Percentiles rank a stretch among this genome's conserved stretches.
Evolutionary conservation across 2,329 filamentous ascomycete species (phyloP).

Genomic region (Diaporthe capsici): DNA sequence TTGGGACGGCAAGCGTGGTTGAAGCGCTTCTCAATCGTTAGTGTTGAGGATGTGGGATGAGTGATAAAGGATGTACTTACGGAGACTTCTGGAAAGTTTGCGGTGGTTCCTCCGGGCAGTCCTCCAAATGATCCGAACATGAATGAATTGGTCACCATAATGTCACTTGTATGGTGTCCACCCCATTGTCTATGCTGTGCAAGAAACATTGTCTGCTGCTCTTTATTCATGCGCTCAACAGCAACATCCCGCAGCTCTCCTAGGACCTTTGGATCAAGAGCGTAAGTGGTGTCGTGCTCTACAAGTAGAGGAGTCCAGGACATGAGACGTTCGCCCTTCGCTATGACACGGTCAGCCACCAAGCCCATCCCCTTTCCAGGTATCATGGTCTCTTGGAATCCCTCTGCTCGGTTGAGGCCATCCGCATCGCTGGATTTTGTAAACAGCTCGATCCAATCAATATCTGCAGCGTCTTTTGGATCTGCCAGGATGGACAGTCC

Average conservation of each 20-base stretch:
- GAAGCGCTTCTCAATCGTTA: slow-evolving; percentile 7
- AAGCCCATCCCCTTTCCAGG: slow-evolving; percentile 23
- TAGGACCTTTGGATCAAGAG: not conserved
- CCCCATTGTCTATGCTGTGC: slow-evolving; percentile 19
- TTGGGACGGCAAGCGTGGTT: slow-evolving; percentile 20
- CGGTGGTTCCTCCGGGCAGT: not conserved
- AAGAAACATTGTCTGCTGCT: slow-evolving; percentile 9
- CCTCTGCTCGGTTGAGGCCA: slow-evolving; percentile 3
- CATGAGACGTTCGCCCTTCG: slow-evolving; percentile 19
- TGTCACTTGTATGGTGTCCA: slow-evolving; percentile 16
- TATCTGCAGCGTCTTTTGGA: not conserved
- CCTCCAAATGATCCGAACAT: slow-evolving; percentile 22
- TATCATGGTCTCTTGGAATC: not conserved
- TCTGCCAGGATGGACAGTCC: not conserved
- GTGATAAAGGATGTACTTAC: not conserved
- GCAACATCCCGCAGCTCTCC: slow-evolving; percentile 11
- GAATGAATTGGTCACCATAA: slow-evolving; percentile 23
- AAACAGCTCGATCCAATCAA: slow-evolving; percentile 6
- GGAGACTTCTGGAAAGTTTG: slow-evolving; percentile 18
- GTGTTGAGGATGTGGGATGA: not conserved
- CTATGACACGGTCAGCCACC: slow-evolving; percentile 1
- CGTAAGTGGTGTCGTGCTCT: not conserved
- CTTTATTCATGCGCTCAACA: slow-evolving; percentile 13
- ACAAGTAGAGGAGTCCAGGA: slow-evolving; percentile 5
- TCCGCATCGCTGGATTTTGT: not conserved